Percentiles rank a stretch among this genome's conserved stretches.
These are phyloP conservation scores for Aurifilum marmelostoma DNA, from an alignment of 2,329 filamentous ascomycete genomes.

Conservation along the genomic window DNA sequence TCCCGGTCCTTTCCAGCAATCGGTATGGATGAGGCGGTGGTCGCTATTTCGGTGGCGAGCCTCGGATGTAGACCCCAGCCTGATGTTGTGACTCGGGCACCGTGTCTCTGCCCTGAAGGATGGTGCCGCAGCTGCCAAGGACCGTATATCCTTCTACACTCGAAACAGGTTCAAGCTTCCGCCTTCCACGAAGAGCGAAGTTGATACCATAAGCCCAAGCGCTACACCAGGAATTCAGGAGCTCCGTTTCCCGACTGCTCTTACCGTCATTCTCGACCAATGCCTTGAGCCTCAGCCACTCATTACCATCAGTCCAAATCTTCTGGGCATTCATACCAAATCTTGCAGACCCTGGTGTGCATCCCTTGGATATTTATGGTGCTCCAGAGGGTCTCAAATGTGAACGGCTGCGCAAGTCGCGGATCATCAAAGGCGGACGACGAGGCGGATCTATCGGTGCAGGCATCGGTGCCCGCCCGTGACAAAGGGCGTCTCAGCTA, in stretches of 20 bases:
- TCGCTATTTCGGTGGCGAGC: neutral
- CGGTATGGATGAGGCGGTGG: neutral
- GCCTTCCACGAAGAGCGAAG: too few species aligned
- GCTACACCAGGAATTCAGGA: constrained; percentile 5
- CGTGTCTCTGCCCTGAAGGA: too few species aligned
- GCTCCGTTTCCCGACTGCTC: neutral
- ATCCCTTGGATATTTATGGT: neutral
- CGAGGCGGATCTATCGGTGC: neutral
- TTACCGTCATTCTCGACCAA: neutral
- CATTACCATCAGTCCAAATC: neutral
- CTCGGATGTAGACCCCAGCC: constrained; percentile 2
- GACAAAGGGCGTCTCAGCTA: neutral
- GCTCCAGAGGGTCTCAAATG: neutral
- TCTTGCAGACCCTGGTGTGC: neutral
- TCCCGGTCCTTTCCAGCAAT: neutral
- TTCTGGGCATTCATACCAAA: neutral
- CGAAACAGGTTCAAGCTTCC: neutral
- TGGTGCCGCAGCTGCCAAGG: constrained; percentile 10
- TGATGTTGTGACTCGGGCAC: neutral
- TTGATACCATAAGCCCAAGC: too few species aligned
- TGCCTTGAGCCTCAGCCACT: neutral
- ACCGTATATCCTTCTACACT: neutral
- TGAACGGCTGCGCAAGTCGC: neutral
- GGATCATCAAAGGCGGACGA: neutral
- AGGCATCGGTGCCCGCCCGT: neutral